phyloP scores from a whole-genome alignment of 1,139 yeast genomes.

The Suhomyces panamericanus region DNA sequence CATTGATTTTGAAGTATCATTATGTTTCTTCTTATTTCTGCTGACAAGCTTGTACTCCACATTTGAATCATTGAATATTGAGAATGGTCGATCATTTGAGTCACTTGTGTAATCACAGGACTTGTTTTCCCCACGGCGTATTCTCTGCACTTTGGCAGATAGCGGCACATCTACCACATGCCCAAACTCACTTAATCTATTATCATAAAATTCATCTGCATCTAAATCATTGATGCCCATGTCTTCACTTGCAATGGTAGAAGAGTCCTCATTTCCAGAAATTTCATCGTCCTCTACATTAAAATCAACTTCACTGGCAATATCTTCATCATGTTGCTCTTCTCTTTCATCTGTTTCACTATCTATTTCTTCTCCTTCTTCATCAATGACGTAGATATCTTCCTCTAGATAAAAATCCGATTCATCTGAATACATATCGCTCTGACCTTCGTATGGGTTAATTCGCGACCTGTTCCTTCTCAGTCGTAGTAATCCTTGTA shows the following conservation, averaged over 20 bases:
- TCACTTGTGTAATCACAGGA: neutral
- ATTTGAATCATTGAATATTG: neutral
- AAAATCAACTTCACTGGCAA: too few species aligned
- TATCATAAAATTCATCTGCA: conserved; percentile 6
- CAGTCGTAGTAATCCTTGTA: neutral
- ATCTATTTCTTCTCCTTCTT: neutral
- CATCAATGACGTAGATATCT: neutral
- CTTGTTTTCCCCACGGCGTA: neutral
- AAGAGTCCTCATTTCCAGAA: neutral
- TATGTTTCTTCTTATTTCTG: neutral
- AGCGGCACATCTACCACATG: neutral
- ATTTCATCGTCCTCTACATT: too few species aligned
- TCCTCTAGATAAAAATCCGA: neutral
- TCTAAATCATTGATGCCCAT: conserved; percentile 7
- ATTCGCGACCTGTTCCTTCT: neutral
- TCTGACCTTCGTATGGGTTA: too few species aligned
- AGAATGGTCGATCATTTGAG: neutral
- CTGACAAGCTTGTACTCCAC: neutral
- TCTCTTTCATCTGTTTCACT: neutral
- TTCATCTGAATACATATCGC: neutral
- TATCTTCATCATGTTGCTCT: too few species aligned
- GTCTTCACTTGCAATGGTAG: neutral
- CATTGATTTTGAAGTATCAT: too few species aligned
- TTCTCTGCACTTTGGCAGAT: conserved; percentile 1
- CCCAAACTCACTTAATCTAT: neutral